Percentiles rank a stretch among this genome's conserved stretches.
Conservation (phyloP, 345 rosid genomes). For the Streptanthus diversifolius region DNA sequence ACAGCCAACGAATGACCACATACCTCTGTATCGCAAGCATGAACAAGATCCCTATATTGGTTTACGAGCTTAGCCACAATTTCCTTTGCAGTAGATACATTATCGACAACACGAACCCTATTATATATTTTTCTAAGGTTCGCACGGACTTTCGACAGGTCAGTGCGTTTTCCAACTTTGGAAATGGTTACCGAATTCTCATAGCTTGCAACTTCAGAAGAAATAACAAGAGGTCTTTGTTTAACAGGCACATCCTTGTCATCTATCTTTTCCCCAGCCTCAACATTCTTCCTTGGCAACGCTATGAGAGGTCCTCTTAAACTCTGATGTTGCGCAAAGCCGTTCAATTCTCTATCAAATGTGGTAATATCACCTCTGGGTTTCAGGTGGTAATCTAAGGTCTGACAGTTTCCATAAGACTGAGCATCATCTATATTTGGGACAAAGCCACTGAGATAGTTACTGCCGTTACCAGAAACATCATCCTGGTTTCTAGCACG, state of each 20-base stretch:
- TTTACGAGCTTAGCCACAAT: constrained; percentile 59
- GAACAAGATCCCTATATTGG: constrained; percentile 59
- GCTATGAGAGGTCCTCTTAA: not conserved
- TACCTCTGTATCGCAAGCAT: constrained; percentile 99
- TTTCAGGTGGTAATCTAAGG: constrained; percentile 1
- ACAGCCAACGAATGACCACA: constrained; percentile 10
- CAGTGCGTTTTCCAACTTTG: constrained; percentile 2
- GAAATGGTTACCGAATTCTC: constrained; percentile 12
- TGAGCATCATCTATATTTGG: too few relatives aligned
- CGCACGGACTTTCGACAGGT: constrained; percentile 24
- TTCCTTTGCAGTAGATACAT: constrained; percentile 52
- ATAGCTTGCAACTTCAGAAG: constrained; percentile 3
- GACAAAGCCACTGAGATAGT: too few relatives aligned
- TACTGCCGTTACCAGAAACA: not conserved
- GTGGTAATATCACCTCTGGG: not conserved
- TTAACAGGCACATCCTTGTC: not conserved
- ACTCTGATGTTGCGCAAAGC: constrained; percentile 18
- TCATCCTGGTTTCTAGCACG: constrained; percentile 16
- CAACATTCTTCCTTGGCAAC: constrained; percentile 12
- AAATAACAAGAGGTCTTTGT: not conserved
- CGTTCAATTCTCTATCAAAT: constrained; percentile 25
- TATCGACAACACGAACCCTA: constrained; percentile 59
- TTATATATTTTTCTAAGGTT: constrained; percentile 57
- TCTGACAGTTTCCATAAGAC: constrained; percentile 19
- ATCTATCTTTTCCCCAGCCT: not conserved